Base-by-base conservation (phyloP, 192 early-diverging fungal genomes). In the Mortierella claussenii region DNA sequence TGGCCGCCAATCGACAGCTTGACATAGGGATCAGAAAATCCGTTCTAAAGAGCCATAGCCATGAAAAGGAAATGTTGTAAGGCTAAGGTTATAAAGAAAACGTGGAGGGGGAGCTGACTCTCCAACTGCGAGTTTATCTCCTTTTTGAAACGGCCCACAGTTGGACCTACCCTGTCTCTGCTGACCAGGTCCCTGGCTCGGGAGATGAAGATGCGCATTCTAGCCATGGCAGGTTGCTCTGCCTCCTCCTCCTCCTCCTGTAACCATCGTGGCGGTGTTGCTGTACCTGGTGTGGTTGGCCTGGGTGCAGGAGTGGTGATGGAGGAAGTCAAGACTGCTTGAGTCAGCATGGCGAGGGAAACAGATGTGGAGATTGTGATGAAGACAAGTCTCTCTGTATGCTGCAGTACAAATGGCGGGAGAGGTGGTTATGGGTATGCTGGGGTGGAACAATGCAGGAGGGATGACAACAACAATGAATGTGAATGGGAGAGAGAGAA, bases 1-100 rank as follows among this genome's bases (percentile, higher is more conserved):
- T 76, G 59, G 10, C 73, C 73, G 8, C 73, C 73, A 33, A 76
- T 37, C 2, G 73, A 54, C 1, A 76, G 26, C 26, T 76, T 76
- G 23, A 76, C 61, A 40, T 76, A 76, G 9, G 73, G 73, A 49
- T 76, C 65, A 1, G 73, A 76, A 17, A 50, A 76, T 2, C 73
- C 73, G 23, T 76, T 76, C 73, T 76, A 36, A 30, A 42, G 2
- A 57, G 26, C n/a, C n/a, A n/a, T n/a, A n/a, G n/a, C n/a, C n/a
- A n/a, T n/a, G n/a, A n/a, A n/a, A n/a, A n/a, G n/a, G n/a, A n/a
- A n/a, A n/a, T n/a, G n/a, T n/a, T n/a, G n/a, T n/a, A n/a, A n/a
- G n/a, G n/a, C n/a, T n/a, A n/a, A n/a, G n/a, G n/a, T n/a, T n/a
- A n/a, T n/a, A n/a, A n/a, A n/a, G n/a, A n/a, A n/a, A n/a, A n/a